Evolutionary conservation across 208 protist species (phyloP).

Genomic region (Trypanosoma scelopori): DNA sequence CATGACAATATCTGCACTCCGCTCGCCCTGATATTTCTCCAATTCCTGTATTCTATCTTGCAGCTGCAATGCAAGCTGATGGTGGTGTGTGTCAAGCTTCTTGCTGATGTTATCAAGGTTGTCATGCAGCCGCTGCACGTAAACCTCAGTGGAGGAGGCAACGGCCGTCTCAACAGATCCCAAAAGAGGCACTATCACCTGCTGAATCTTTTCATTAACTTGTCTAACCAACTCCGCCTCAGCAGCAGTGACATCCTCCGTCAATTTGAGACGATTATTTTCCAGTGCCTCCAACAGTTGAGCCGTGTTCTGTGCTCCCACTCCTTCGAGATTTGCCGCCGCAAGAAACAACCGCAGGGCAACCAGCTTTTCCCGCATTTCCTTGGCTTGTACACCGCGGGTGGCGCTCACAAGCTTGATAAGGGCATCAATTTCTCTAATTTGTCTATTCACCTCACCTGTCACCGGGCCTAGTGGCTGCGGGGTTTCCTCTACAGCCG

Average conservation of each 20-base stretch:
- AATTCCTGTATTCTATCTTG: conserved; percentile 26
- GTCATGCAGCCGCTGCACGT: conserved; percentile 8
- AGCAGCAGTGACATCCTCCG: conserved; percentile 12
- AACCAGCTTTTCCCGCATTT: conserved; percentile 21
- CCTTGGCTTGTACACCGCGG: conserved; percentile 14
- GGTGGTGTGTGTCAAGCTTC: conserved; percentile 5
- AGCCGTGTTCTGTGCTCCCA: background rate
- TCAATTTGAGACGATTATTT: conserved; percentile 20
- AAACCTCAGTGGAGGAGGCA: conserved; percentile 1
- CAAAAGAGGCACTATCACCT: conserved; percentile 13
- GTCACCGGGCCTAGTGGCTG: conserved; percentile 8
- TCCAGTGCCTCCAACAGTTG: conserved; percentile 17
- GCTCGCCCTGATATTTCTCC: conserved; percentile 4
- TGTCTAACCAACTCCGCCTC: conserved; percentile 19
- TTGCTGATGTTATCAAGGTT: conserved; percentile 8
- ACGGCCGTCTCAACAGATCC: conserved; percentile 1
- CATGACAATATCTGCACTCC: conserved; percentile 1
- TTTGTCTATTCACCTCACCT: conserved; percentile 18
- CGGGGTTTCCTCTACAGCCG: background rate
- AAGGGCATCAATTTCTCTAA: conserved; percentile 23
- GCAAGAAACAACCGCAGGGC: conserved; percentile 19
- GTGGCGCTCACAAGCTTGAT: conserved; percentile 14
- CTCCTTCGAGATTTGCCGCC: background rate
- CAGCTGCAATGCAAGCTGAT: conserved; percentile 7
- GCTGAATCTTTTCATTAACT: conserved; percentile 12